Percentiles rank a stretch among this genome's conserved stretches.
Evolutionary conservation across 768 basidiomycete genomes (phyloP).

Genomic region (Lactifluus echinatus): DNA sequence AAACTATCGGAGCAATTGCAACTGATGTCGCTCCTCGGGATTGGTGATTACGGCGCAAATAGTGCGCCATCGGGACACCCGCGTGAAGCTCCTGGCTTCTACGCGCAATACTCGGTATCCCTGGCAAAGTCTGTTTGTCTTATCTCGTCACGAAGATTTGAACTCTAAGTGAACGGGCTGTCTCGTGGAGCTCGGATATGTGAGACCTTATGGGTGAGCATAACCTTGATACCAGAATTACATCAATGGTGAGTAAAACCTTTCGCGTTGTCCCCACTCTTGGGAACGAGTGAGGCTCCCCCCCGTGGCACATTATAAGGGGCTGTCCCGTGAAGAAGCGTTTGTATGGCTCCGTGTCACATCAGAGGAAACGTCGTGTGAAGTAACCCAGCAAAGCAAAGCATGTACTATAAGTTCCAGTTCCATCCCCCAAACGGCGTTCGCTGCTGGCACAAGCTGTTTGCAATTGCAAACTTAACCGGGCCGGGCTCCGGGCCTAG

Average conservation of each 20-base stretch:
- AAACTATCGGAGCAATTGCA: conserved; percentile 1
- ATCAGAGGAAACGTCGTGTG: background rate
- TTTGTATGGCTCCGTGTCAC: background rate
- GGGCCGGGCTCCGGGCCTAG: no score
- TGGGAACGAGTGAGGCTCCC: background rate
- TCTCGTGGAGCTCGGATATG: background rate
- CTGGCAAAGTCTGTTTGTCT: conserved; percentile 9
- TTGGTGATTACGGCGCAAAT: conserved; percentile 10
- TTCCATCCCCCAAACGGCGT: background rate
- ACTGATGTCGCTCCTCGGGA: conserved; percentile 12
- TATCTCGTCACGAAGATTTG: conserved; percentile 11
- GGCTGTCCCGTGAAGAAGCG: background rate
- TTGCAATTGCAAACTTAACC: no score
- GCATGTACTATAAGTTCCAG: background rate
- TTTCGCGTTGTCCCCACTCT: background rate
- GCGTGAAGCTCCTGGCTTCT: background rate
- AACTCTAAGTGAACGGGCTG: conserved; percentile 1
- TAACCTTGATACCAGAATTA: conserved; percentile 5
- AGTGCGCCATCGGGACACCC: conserved; percentile 2
- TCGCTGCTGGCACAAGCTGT: background rate
- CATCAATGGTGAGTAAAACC: background rate
- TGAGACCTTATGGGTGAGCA: background rate
- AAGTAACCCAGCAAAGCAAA: background rate
- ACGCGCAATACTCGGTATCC: background rate
- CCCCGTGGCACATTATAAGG: conserved; percentile 2